These are phyloP conservation scores for Rhynchosporium agropyri DNA, from an alignment of 2,329 filamentous ascomycete genomes.

Conservation along the genomic window DNA sequence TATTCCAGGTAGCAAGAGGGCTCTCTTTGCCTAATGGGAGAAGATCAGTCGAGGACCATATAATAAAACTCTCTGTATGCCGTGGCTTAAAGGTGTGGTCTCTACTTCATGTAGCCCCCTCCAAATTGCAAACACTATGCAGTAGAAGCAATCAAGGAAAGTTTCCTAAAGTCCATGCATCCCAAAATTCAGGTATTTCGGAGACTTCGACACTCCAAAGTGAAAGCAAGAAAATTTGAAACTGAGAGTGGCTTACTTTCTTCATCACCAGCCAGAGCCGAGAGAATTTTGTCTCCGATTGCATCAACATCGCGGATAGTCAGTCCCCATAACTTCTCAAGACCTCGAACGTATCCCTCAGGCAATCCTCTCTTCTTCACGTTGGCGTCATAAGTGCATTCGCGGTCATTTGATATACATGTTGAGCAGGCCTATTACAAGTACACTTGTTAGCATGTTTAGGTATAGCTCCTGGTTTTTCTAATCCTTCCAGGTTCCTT, in stretches of 20 bases:
- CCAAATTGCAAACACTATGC: too few relatives aligned
- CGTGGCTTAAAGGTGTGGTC: neutral
- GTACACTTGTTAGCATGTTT: slow-evolving; percentile 1
- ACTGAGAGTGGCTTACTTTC: slow-evolving; percentile 25
- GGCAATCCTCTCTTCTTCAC: slow-evolving; percentile 78
- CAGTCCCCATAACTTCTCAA: slow-evolving; percentile 63
- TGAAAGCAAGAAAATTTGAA: neutral
- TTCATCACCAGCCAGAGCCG: slow-evolving; percentile 49
- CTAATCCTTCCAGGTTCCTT: too few relatives aligned
- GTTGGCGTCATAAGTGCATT: slow-evolving; percentile 68
- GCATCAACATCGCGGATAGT: slow-evolving; percentile 54
- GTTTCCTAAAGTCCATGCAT: too few relatives aligned
- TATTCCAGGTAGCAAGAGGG: slow-evolving; percentile 37
- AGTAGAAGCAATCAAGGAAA: too few relatives aligned
- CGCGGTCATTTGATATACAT: slow-evolving; percentile 53
- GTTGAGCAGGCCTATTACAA: slow-evolving; percentile 57
- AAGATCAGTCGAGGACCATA: slow-evolving; percentile 33
- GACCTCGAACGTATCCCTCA: slow-evolving; percentile 76
- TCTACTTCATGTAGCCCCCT: too few relatives aligned
- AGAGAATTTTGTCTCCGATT: slow-evolving; percentile 51
- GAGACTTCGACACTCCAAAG: neutral
- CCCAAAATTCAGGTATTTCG: neutral
- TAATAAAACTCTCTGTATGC: neutral
- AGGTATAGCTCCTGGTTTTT: neutral
- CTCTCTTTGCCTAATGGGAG: slow-evolving; percentile 38